Base-by-base conservation (phyloP, 768 basidiomycete species). In the Mycena vulgaris region DNA sequence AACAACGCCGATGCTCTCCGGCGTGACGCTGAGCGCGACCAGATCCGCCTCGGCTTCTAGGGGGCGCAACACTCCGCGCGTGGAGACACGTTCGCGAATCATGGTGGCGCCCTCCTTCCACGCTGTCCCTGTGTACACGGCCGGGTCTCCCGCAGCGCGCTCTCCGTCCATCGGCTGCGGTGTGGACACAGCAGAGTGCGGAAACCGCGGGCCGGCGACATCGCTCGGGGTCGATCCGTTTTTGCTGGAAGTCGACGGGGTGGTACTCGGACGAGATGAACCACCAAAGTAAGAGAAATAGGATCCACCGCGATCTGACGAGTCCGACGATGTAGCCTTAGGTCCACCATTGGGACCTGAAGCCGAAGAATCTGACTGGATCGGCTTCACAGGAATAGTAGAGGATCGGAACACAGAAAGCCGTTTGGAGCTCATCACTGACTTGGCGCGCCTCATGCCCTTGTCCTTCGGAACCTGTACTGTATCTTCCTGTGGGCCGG, bases 31-130 rank as follows among this genome's bases (percentile, higher is more conserved):
- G 65, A 97, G 84, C 5, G 91, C 94, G 17, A 83, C 80, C 0
- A 98, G 83, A 56, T 93, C 89, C 17, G 79, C 76, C 73, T 91
- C 89, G 0, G 91, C 83, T 72, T 98, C 97, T 39, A 99, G 82
- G 0, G 93, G 86, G 21, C 96, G 89, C n/a, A 95, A 83, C n/a
- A 91, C 79, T 9, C 98, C 98, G 13, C 86, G 87, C 1, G 91
- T 93, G 2, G 93, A 92, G 30, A 99, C 90, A 23, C 98, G 88
- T 80, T 99, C 97, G 39, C 97, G 89, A 63, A 99, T 94, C 91
- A 99, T 98, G 40, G 86, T 83, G 58, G 87, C 16, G 49, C 53
- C 87, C 67, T 79, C 79, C 83, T 40, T 61, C 72, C 72, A 73
- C 25, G 70, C 68, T 0, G 91, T 90, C 62, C 84, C 79, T n/a